phyloP scores from a whole-genome alignment of 352 stramenopile genomes.

The Peronospora destructor region DNA sequence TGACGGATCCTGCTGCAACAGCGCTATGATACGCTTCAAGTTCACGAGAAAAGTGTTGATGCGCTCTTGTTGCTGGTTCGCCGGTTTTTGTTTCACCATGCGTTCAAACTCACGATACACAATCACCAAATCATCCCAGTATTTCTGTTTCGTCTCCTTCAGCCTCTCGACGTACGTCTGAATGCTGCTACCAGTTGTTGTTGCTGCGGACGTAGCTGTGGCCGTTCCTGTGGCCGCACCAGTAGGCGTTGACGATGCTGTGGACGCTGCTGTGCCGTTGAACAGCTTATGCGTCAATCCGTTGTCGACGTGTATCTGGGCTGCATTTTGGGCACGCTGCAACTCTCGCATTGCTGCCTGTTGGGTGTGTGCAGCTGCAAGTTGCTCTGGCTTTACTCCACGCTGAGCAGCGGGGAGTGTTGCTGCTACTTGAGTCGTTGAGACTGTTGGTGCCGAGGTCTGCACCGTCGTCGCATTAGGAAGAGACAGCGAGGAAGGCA shows the following conservation, averaged over 20 bases:
- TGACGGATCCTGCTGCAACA: constrained; percentile 72
- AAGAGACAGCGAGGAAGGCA: constrained; percentile 27
- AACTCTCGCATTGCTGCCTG: constrained; percentile 56
- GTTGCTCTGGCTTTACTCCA: constrained; percentile 52
- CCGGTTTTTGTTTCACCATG: constrained; percentile 79
- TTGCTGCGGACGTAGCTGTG: constrained; percentile 20
- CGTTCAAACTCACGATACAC: constrained; percentile 81
- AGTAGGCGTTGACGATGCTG: constrained; percentile 7
- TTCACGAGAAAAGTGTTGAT: constrained; percentile 80
- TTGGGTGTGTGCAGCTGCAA: constrained; percentile 47
- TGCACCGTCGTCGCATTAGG: constrained; percentile 37
- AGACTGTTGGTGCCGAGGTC: constrained; percentile 30
- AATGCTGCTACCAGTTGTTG: constrained; percentile 19
- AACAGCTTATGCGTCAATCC: constrained; percentile 30
- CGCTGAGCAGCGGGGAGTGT: constrained; percentile 27
- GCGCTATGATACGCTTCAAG: constrained; percentile 70
- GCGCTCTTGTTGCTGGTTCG: constrained; percentile 70
- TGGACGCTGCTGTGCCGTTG: constrained; percentile 14
- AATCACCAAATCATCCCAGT: constrained; percentile 78
- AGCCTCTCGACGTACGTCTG: constrained; percentile 63
- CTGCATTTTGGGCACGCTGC: constrained; percentile 53
- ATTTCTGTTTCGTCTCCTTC: constrained; percentile 72
- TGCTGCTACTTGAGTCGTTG: constrained; percentile 22
- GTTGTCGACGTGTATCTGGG: constrained; percentile 38
- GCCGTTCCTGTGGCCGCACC: constrained; percentile 5